Evolutionary conservation across 148 eudicot genomes (phyloP).

Genomic region (Cornus controversa): DNA sequence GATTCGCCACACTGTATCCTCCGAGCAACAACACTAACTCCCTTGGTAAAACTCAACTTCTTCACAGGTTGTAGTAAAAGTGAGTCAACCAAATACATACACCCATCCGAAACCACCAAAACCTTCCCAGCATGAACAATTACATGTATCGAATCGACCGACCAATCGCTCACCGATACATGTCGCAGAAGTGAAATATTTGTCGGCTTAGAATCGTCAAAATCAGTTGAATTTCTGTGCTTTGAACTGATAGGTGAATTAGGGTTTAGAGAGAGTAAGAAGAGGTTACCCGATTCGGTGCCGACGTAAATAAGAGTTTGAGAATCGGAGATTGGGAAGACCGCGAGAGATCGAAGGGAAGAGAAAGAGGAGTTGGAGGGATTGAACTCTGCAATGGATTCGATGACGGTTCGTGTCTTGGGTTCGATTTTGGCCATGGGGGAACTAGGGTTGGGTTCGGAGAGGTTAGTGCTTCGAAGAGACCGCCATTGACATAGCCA

Average conservation of each 20-base stretch:
- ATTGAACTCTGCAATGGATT: slow-evolving; percentile 54
- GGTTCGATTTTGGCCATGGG: slow-evolving; percentile 59
- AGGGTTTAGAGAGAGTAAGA: slow-evolving; percentile 46
- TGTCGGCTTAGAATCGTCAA: slow-evolving; percentile 15
- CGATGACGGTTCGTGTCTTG: slow-evolving; percentile 46
- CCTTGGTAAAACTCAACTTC: slow-evolving; percentile 41
- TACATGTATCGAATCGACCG: slow-evolving; percentile 38
- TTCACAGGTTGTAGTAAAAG: slow-evolving; percentile 36
- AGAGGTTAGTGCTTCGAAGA: slow-evolving; percentile 13
- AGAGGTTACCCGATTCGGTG: slow-evolving; percentile 56
- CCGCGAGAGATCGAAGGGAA: slow-evolving; percentile 44
- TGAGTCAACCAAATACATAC: slow-evolving; percentile 43
- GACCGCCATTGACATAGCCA: slow-evolving; percentile 25
- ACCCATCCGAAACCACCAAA: slow-evolving; percentile 58
- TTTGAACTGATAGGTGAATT: slow-evolving; percentile 14
- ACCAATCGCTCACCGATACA: slow-evolving; percentile 25
- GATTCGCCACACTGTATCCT: slow-evolving; percentile 40
- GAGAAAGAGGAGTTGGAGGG: slow-evolving; percentile 36
- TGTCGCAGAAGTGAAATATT: slow-evolving; percentile 26
- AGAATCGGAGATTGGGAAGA: slow-evolving; percentile 42
- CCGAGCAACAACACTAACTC: slow-evolving; percentile 52
- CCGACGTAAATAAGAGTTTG: slow-evolving; percentile 54
- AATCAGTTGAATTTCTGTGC: slow-evolving; percentile 4
- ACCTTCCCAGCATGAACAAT: slow-evolving; percentile 32
- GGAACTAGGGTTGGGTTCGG: background rate